Percentiles rank a stretch among this genome's conserved stretches.
phyloP scores from a whole-genome alignment of 108 stramenopile genomes.

The Hondaea fermentalgiana region DNA sequence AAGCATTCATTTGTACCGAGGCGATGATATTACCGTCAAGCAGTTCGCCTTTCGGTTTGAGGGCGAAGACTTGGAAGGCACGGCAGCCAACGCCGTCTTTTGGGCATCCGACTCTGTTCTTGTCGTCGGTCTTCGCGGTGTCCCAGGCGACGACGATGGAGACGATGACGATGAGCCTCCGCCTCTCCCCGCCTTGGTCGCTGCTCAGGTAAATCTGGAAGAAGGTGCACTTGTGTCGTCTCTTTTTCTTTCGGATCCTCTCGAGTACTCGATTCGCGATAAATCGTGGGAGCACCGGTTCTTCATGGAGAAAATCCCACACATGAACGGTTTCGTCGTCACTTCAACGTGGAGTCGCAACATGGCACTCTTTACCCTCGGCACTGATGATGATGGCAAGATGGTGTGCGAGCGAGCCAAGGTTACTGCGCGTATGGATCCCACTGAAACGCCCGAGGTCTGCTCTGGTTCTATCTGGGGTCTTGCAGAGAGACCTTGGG shows the following conservation, averaged over 20 bases:
- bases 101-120: neutral
- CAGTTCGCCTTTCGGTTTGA: neutral
- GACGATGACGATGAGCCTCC: neutral
- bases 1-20: neutral
- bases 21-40: neutral
- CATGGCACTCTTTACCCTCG: neutral
- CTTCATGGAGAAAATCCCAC: neutral
- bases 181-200: neutral
- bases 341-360: neutral
- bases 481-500: neutral
- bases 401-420: neutral
- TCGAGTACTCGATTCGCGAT: neutral
- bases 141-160: neutral
- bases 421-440: neutral
- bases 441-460: neutral
- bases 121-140: neutral
- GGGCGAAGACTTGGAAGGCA: neutral
- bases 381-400: neutral
- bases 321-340: neutral
- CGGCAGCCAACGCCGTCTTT: neutral
- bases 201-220: neutral
- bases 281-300: constrained; percentile 10
- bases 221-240: neutral
- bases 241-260: neutral
- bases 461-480: neutral